Conservation (phyloP, 768 basidiomycete genomes). For the Nevesoporus exiguus region DNA sequence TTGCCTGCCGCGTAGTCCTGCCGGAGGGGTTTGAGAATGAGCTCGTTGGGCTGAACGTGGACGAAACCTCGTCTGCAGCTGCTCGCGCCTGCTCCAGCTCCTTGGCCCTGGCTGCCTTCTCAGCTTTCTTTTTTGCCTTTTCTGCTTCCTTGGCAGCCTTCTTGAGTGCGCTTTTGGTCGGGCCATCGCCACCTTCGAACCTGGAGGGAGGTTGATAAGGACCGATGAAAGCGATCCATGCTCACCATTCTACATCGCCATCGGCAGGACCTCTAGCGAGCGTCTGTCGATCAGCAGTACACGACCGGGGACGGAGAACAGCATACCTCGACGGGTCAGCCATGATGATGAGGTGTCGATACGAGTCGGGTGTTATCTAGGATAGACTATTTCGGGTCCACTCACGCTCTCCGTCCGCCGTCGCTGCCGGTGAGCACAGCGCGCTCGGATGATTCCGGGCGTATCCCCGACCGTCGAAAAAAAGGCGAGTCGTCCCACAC, state of each 20-base stretch:
- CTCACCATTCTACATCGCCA: constrained; percentile 12
- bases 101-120: constrained; percentile 76
- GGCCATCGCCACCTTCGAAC: constrained; percentile 41
- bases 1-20: constrained; percentile 76
- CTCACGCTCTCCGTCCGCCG: neutral
- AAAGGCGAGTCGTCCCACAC: neutral
- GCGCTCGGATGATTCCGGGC: constrained; percentile 18
- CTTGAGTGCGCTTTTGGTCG: constrained; percentile 86
- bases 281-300: neutral
- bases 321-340: constrained; percentile 1
- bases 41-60: constrained; percentile 33
- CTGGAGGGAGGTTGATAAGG: constrained; percentile 11
- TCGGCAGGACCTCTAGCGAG: constrained; percentile 11
- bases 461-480: neutral
- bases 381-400: too few species aligned
- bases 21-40: constrained; percentile 1
- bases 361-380: neutral
- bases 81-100: constrained; percentile 72
- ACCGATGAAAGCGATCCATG: neutral
- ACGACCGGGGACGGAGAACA: too few species aligned
- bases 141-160: constrained; percentile 88
- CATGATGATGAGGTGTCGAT: neutral
- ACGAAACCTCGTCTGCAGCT: constrained; percentile 50
- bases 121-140: constrained; percentile 86
- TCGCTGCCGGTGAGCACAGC: neutral